Evolutionary conservation across 768 basidiomycete genomes (phyloP), one percentile per base, ranked within the genome.

Genomic region (Mycena crocata): DNA sequence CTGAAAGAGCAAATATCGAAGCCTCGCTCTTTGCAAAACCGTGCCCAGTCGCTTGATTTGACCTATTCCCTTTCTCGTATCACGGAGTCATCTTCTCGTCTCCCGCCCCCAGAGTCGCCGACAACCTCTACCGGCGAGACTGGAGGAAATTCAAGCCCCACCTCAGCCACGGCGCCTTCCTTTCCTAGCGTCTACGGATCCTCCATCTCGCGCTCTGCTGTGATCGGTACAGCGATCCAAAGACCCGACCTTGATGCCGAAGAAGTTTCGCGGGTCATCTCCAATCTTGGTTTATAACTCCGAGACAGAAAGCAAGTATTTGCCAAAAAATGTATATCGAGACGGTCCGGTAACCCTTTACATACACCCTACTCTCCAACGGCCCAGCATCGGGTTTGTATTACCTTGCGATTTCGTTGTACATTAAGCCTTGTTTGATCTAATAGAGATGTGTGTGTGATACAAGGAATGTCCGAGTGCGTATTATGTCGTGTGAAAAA

Each of bases 41-140:
- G 95, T 21, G 95, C 95, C 0, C 95, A 96, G 76, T 94, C 92
- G 6, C 89, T 97, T 50, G 95, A 97, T 75, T 81, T 97, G 69
- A 94, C 93, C 0, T 89, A 89, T 70, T 95, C 94, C 8, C 85
- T 95, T 32, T 90, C 89, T n/a, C 90, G 89, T 58, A 93, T 94
- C 71, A 89, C 89, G 6, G 93, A 93, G 73, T 85, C 89, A 23
- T 75, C 81, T 44, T 83, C 89, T 59, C 83, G 86, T 57, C 80
- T 90, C 48, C 85, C 87, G 28, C 89, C 87, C 40, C 92, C 93
- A 2, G 92, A 93, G 54, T 95, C 93, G 2, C 93, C 93, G 1
- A 93, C 92, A 39, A 92, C 88, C 7, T 93, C 93, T 12, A 87
- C 86, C 0, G 89, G 89, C 28, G 92, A 91, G 56, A 91, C 90